A percentile compares a stretch with the other conserved stretches of the same genome.
These are phyloP conservation scores for Serendipita vermifera DNA, from an alignment of 768 basidiomycete species.

Conservation along the genomic window DNA sequence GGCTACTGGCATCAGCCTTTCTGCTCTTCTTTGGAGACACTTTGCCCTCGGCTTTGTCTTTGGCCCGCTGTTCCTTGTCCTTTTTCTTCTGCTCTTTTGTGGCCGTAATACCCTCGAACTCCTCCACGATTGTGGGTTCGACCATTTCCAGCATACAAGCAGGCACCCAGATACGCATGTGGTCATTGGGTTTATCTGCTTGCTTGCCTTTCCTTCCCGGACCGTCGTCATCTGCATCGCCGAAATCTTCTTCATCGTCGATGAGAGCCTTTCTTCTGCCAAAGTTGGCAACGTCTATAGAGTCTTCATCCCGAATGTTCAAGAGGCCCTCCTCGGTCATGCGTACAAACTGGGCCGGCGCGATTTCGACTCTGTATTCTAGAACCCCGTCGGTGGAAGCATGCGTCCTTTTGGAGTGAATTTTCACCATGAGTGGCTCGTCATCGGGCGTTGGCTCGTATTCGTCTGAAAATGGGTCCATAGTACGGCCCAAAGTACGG, in stretches of 20 bases:
- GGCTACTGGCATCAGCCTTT: too few relatives aligned
- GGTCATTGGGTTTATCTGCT: slow-evolving; percentile 40
- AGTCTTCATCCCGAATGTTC: slow-evolving; percentile 40
- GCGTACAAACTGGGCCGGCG: slow-evolving; percentile 50
- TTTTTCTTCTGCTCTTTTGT: slow-evolving; percentile 39
- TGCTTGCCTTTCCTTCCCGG: slow-evolving; percentile 26
- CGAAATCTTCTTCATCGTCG: slow-evolving; percentile 37
- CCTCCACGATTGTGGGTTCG: slow-evolving; percentile 49
- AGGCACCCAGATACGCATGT: slow-evolving; percentile 67
- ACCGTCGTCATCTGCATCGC: slow-evolving; percentile 36
- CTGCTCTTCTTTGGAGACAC: slow-evolving; percentile 4
- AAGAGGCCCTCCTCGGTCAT: slow-evolving; percentile 54
- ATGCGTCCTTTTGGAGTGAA: slow-evolving; percentile 53
- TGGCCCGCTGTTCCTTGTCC: slow-evolving; percentile 14
- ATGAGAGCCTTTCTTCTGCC: neutral
- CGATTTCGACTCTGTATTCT: slow-evolving; percentile 72
- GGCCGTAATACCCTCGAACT: slow-evolving; percentile 40
- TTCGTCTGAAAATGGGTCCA: slow-evolving; percentile 19
- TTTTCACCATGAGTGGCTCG: slow-evolving; percentile 43
- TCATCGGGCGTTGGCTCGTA: slow-evolving; percentile 22
- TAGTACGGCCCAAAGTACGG: too few relatives aligned
- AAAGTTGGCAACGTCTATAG: slow-evolving; percentile 20
- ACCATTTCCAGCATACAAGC: slow-evolving; percentile 60
- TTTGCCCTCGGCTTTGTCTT: neutral
- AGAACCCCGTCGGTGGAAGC: slow-evolving; percentile 53